These are phyloP conservation scores for Centella asiatica DNA, from an alignment of 129 eudicot genomes.

Conservation along the genomic window DNA sequence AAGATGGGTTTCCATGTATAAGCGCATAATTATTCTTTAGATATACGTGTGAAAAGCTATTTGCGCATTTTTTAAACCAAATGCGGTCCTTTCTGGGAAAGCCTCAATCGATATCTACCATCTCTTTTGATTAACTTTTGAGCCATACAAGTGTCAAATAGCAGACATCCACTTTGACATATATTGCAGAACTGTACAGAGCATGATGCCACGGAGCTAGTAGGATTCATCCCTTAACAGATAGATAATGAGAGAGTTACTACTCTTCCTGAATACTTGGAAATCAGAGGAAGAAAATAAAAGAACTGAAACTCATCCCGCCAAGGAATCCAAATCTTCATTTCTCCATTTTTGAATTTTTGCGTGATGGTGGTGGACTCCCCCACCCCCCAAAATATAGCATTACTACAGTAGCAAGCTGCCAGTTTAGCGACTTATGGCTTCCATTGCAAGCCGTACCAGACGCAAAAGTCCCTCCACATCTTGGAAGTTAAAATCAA, in stretches of 20 bases:
- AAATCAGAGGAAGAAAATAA: constrained; percentile 15
- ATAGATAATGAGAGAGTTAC: neutral
- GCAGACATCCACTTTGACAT: constrained; percentile 17
- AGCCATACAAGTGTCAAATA: constrained; percentile 12
- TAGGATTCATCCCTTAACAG: constrained; percentile 10
- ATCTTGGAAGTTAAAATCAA: constrained; percentile 85
- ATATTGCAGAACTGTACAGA: constrained; percentile 25
- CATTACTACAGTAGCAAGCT: neutral
- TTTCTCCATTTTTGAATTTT: neutral
- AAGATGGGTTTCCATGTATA: neutral
- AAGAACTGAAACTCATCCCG: neutral
- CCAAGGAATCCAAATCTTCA: constrained; percentile 2
- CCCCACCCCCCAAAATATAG: constrained; percentile 6
- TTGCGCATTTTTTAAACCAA: neutral
- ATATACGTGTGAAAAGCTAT: neutral
- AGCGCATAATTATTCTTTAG: neutral
- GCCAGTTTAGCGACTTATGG: constrained; percentile 39
- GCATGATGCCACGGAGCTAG: constrained; percentile 9
- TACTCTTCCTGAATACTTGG: constrained; percentile 15
- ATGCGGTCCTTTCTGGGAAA: neutral
- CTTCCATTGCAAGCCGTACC: constrained; percentile 83
- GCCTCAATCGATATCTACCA: neutral
- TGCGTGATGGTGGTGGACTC: neutral
- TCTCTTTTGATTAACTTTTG: neutral
- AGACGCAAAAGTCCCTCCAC: constrained; percentile 68